Base-by-base conservation (phyloP, 2,329 filamentous ascomycete species). In the Colletotrichum siamense region DNA sequence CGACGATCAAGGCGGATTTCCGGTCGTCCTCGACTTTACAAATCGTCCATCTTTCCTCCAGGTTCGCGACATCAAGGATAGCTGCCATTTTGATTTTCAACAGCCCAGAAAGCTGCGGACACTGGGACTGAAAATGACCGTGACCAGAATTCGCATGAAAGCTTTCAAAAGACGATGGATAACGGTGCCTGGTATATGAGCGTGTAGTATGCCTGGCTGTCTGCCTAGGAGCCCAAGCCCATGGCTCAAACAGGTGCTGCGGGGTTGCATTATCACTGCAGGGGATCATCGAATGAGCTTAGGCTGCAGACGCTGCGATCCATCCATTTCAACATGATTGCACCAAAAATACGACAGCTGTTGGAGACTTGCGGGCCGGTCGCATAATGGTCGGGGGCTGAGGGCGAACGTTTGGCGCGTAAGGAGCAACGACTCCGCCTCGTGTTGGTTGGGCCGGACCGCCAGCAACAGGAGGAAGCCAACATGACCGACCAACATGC, bases 71-170 rank as follows among this genome's bases (percentile, higher is more conserved):
- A 49, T 49, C n/a, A 22, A 49, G 10, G n/a, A 49, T 22, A 13
- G 44, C 44, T 49, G n/a, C n/a, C 44, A 49, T 49, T 3, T 22
- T 22, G 6, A 22, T 22, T 4, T n/a, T 49, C 44, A n/a, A 1
- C 44, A 18, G n/a, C 18, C 44, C 10, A 0, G 10, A 49, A 6
- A 0, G 44, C 0, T 22, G n/a, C 18, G 10, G 0, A 0, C 5
- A 1, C 44, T 10, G 0, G 0, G 39, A 22, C 10, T 22, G n/a
- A 22, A 0, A 7, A 22, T 0, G 0, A 22, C 10, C 3, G 10
- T 22, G n/a, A 1, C 9, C 0, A 49, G 44, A 22, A 52, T 0
- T 13, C n/a, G n/a, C n/a, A 52, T 10, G 12, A 22, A 52, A 13
- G 44, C 0, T 22, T 8, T 22, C 0, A 52, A 52, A 22, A 3